Conservation (phyloP, 177 flowering plant species). For the Vitis hybrid region DNA sequence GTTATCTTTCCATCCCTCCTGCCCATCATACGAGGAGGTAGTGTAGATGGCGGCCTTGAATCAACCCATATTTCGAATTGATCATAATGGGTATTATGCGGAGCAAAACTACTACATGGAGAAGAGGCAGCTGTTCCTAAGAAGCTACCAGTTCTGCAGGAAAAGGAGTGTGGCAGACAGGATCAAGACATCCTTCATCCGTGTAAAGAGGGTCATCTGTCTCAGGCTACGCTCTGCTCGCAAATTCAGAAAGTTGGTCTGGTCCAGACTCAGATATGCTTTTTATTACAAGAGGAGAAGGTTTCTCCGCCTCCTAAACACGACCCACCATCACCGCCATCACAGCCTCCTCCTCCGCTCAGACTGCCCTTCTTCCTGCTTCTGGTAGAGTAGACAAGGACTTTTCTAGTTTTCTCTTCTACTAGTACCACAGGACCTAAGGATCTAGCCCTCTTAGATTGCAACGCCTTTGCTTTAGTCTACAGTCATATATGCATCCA, state of each 20-base stretch:
- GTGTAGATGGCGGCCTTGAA: no score
- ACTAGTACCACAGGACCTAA: no score
- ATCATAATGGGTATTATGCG: background rate
- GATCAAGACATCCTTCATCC: constrained; percentile 41
- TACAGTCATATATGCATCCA: no score
- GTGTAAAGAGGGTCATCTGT: constrained; percentile 42
- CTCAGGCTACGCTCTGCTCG: constrained; percentile 36
- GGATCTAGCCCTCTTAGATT: no score
- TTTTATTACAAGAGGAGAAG: constrained; percentile 26
- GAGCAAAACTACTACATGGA: constrained; percentile 21
- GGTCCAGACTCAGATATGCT: constrained; percentile 33
- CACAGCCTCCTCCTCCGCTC: background rate
- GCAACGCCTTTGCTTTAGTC: no score
- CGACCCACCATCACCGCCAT: background rate
- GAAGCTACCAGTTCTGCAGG: constrained; percentile 75
- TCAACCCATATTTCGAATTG: constrained; percentile 3
- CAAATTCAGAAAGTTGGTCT: constrained; percentile 39
- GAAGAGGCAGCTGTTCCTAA: constrained; percentile 62
- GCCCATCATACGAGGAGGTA: no score
- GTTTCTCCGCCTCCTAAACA: constrained; percentile 25
- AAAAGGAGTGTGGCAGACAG: constrained; percentile 48
- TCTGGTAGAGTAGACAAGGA: background rate
- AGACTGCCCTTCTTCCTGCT: background rate
- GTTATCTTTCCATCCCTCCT: no score
- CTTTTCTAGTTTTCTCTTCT: background rate